phyloP scores from a whole-genome alignment of 805 yeast species.

The Torulaspora microellipsoides region DNA sequence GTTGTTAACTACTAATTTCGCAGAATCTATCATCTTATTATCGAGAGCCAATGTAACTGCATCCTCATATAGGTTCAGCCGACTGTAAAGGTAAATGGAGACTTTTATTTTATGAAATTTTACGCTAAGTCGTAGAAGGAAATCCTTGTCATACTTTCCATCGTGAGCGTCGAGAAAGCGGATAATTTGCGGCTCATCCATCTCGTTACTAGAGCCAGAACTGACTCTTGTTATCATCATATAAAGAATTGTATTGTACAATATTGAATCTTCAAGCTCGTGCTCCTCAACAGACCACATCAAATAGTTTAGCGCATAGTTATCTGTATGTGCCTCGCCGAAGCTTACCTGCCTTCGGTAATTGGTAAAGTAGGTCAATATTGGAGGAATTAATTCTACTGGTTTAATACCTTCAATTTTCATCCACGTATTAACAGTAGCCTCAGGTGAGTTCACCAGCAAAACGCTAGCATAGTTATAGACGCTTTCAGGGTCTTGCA shows the following conservation, averaged over 20 bases:
- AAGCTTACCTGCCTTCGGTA: slow-evolving; percentile 20
- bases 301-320: slow-evolving; percentile 65
- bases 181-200: slow-evolving; percentile 45
- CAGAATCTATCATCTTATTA: slow-evolving; percentile 39
- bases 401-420: slow-evolving; percentile 49
- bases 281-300: slow-evolving; percentile 47
- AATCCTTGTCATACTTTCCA: slow-evolving; percentile 54
- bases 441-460: slow-evolving; percentile 59
- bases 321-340: slow-evolving; percentile 34
- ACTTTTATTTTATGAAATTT: slow-evolving; percentile 53
- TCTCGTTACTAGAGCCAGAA: slow-evolving; percentile 27
- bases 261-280: slow-evolving; percentile 40
- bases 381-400: slow-evolving; percentile 65
- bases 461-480: slow-evolving; percentile 68
- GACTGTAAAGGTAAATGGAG: slow-evolving; percentile 69
- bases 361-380: slow-evolving; percentile 60
- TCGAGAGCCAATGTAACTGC: slow-evolving; percentile 74
- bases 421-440: slow-evolving; percentile 78
- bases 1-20: slow-evolving; percentile 22
- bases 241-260: slow-evolving; percentile 69
- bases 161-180: slow-evolving; percentile 45
- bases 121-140: slow-evolving; percentile 68
- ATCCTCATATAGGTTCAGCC: slow-evolving; percentile 66
- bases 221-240: slow-evolving; percentile 47
- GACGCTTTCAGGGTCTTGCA: slow-evolving; percentile 44